Base-by-base conservation (phyloP, 139 green algal genomes). In the Eudorina sp. region DNA sequence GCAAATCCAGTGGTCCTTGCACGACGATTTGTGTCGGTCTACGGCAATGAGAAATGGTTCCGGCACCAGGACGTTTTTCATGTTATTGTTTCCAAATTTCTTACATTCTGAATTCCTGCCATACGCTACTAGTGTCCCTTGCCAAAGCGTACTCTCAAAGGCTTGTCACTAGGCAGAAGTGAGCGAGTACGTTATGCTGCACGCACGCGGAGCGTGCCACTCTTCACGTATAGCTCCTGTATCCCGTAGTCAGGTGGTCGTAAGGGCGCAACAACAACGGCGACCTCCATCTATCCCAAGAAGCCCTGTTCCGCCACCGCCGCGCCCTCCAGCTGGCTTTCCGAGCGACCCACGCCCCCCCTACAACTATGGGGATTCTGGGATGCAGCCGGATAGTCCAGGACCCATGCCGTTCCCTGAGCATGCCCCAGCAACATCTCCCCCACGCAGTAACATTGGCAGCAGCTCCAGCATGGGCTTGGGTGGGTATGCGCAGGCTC, bases 401-500 rank as follows among this genome's bases (percentile, higher is more conserved):
- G 25, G 27, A 31, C 43, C 31, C 18, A 18, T 41, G 70, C 41
- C 41, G 5, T 79, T 3, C 41, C 40, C 43, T 36, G 70, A 19
- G 4, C 18, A 41, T 18, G 70, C 31, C 7, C 40, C 69, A 51
- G 34, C 69, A 51, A 77, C 34, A 48, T 48, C 36, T 77, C 19
- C 34, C 75, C 29, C 53, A 21, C 74, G 51, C 40, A 46, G 27
- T 31, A 80, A 45, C 21, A 31, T 0, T 83, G 53, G 0, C 11
- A 38, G 70, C 86, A 87, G 78, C 86, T 72, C n/a, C 85, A 66
- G 38, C 79, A 27, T 46, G 11, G 58, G 73, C 29, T 73, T 92
- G 3, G 75, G 81, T 31, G 85, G 78, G 51, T 94, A 93, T 53
- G 92, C 88, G 5, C 94, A 94, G 43, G 94, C 94, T 0, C 69